Evolutionary conservation across 768 basidiomycete genomes (phyloP), one percentile per base, ranked within the genome.

Genomic region (Cyclocybe aegerita): DNA sequence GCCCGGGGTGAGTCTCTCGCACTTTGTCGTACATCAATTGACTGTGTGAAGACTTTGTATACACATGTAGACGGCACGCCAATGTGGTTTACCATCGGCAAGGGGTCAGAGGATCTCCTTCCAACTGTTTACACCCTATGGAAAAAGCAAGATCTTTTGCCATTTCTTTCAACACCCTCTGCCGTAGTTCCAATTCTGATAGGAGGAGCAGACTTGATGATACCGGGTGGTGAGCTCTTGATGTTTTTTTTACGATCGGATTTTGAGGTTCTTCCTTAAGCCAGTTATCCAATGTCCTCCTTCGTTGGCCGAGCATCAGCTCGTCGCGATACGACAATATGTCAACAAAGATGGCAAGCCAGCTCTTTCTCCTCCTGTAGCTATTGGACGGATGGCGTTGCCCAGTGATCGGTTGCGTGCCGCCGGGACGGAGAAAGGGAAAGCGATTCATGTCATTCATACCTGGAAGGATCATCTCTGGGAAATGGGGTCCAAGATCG

Each of bases 201-300:
- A 3, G 81, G 81, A 8, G 91, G 92, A n/a, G 89, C 91, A 0
- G 90, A 94, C 70, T 77, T 93, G 7, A 93, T 94, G 90, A 83
- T 88, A 32, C 89, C 91, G 4, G 91, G 90, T 67, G 88, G 88
- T 87, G 61, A 61, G 83, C 72, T 30, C 1, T 16, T 11, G 15
- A 9, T 9, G 15, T 30, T 29, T 34, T 15, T n/a, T 37, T 7
- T 12, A 23, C 30, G 11, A n/a, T 38, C 16, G 23, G 5, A 0
- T 41, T 41, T n/a, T 9, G 29, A 12, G 31, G 11, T 31, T 40
- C 57, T 49, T 39, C 50, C 53, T 60, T 65, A 75, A 75, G 73
- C 63, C 63, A 89, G 87, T 90, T 53, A 70, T 87, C 38, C 77
- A 81, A 61, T 73, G 76, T 55, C 67, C 81, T 14, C 71, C 70